These are phyloP conservation scores for Myxozyma sirexii DNA, from an alignment of 805 yeast species.

Conservation along the genomic window DNA sequence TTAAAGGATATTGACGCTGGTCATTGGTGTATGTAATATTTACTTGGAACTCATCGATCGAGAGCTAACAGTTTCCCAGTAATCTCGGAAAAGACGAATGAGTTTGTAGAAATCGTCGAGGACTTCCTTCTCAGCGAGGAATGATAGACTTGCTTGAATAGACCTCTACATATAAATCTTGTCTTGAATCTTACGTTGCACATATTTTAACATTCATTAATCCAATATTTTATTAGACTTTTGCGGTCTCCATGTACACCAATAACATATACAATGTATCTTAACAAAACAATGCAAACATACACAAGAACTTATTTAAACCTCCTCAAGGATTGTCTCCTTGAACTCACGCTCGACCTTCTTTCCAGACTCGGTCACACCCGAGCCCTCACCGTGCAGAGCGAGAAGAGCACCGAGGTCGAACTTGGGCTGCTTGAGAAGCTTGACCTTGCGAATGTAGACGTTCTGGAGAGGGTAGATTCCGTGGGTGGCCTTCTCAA, in stretches of 20 bases:
- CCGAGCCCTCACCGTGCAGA: constrained; percentile 92
- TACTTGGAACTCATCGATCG: too few relatives aligned
- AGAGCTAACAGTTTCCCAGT: constrained; percentile 38
- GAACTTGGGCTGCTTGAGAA: constrained; percentile 98
- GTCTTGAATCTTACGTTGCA: too few relatives aligned
- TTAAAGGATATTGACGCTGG: constrained; percentile 78
- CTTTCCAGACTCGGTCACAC: constrained; percentile 96
- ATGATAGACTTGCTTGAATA: background rate
- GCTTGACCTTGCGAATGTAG: constrained; percentile 98
- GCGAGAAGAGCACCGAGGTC: constrained; percentile 95
- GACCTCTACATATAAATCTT: background rate
- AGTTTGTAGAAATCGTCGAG: constrained; percentile 62
- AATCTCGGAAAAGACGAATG: constrained; percentile 80
- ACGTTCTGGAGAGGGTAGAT: constrained; percentile 98
- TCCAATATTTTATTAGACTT: constrained; percentile 22
- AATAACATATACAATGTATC: constrained; percentile 14
- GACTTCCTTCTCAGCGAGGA: constrained; percentile 54
- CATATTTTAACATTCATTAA: background rate
- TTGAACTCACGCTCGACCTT: constrained; percentile 93
- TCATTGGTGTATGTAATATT: constrained; percentile 62
- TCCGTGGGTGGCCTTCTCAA: constrained; percentile 91
- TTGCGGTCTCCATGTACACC: constrained; percentile 23
- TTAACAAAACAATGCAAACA: constrained; percentile 16
- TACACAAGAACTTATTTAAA: constrained; percentile 52
- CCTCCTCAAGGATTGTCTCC: constrained; percentile 97